Percentiles rank a stretch among this genome's conserved stretches.
These are phyloP conservation scores for Elaeis guineensis DNA, from an alignment of 176 grass and related monocot species.

Conservation along the genomic window DNA sequence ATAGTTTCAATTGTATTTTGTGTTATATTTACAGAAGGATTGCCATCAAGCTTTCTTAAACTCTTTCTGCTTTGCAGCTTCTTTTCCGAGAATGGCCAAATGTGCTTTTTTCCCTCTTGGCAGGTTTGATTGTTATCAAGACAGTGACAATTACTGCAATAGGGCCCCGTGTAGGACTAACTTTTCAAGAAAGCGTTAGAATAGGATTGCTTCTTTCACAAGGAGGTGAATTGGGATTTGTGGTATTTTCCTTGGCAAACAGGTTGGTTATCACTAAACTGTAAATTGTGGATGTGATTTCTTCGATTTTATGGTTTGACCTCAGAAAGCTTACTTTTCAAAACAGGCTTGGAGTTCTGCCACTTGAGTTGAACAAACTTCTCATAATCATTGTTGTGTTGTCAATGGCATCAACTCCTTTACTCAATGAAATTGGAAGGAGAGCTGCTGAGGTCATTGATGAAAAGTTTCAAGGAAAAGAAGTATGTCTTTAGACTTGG, in stretches of 20 bases:
- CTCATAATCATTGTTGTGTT: slow-evolving; percentile 97
- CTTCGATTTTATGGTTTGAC: slow-evolving; percentile 4
- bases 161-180: slow-evolving; percentile 79
- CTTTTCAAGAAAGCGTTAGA: slow-evolving; percentile 91
- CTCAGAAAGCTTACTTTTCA: slow-evolving; percentile 10
- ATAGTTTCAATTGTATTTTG: too few species aligned
- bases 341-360: slow-evolving; percentile 86
- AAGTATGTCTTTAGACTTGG: slow-evolving; percentile 41
- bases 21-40: neutral
- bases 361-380: slow-evolving; percentile 93
- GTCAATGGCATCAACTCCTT: slow-evolving; percentile 96
- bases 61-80: slow-evolving; percentile 47
- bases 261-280: slow-evolving; percentile 31
- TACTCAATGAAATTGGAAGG: slow-evolving; percentile 82
- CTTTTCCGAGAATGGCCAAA: slow-evolving; percentile 98
- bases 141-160: slow-evolving; percentile 84
- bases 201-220: slow-evolving; percentile 96
- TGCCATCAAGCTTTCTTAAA: slow-evolving; percentile 6
- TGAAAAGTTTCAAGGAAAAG: slow-evolving; percentile 60
- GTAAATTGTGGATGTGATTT: neutral
- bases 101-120: slow-evolving; percentile 71
- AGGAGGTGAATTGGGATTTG: slow-evolving; percentile 97
- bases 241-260: slow-evolving; percentile 98
- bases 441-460: slow-evolving; percentile 67
- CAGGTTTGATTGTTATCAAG: slow-evolving; percentile 79